These are phyloP conservation scores for Dalbergia cultrata DNA, from an alignment of 306 rosid species.

Conservation along the genomic window DNA sequence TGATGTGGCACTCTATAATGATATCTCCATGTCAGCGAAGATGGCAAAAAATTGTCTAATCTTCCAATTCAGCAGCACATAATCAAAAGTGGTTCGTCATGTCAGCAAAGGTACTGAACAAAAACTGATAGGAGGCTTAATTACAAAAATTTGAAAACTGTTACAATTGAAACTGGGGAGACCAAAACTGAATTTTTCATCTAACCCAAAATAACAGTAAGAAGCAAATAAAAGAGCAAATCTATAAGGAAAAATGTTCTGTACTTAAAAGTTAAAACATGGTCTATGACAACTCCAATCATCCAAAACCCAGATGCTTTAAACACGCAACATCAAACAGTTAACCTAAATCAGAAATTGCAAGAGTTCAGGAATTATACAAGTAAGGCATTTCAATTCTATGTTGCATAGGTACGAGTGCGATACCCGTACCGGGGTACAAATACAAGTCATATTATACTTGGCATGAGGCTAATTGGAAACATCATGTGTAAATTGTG, in stretches of 20 bases:
- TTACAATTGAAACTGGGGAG: constrained; percentile 13
- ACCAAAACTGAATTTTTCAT: constrained; percentile 24
- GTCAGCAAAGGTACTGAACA: constrained; percentile 20
- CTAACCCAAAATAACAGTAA: constrained; percentile 2
- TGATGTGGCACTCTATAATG: neutral
- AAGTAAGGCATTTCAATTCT: neutral
- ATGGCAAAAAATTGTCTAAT: neutral
- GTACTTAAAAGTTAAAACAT: neutral
- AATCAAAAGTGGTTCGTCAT: neutral
- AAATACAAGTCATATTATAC: neutral
- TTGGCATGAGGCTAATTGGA: constrained; percentile 6
- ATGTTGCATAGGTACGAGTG: no score
- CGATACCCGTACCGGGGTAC: no score
- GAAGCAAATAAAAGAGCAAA: neutral
- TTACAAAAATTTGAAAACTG: constrained; percentile 5
- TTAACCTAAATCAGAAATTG: neutral
- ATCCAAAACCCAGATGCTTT: constrained; percentile 7
- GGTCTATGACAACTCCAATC: neutral
- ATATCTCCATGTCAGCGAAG: neutral
- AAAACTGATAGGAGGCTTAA: constrained; percentile 13
- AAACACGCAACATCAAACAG: constrained; percentile 12
- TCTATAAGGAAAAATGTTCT: neutral
- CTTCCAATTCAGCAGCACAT: constrained; percentile 6
- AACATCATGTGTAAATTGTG: neutral
- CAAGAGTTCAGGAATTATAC: neutral